A percentile compares a stretch with the other conserved stretches of the same genome.
phyloP scores from a whole-genome alignment of 2,329 filamentous ascomycete species.

The Parafenestella ontariensis region DNA sequence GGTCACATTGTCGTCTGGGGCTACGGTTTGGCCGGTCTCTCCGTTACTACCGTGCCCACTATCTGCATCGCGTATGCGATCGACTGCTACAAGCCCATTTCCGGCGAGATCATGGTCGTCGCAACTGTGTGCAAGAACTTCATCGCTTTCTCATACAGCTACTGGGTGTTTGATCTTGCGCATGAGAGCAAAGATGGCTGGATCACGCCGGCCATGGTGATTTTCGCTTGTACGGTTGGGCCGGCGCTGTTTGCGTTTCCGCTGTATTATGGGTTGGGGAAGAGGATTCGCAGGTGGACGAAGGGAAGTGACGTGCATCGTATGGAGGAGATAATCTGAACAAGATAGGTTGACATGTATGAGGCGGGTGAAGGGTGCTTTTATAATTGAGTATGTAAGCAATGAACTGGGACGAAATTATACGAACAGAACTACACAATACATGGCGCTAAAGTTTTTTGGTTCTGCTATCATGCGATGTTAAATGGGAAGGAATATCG shows the following conservation, averaged over 20 bases:
- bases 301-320: constrained; percentile 30
- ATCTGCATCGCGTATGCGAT: constrained; percentile 56
- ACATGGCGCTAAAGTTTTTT: too few species aligned
- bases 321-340: constrained; percentile 20
- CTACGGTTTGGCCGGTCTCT: constrained; percentile 54
- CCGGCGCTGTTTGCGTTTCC: constrained; percentile 51
- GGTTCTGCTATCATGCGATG: too few species aligned
- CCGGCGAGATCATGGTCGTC: constrained; percentile 56
- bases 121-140: constrained; percentile 56
- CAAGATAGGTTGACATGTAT: too few species aligned
- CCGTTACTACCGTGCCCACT: constrained; percentile 52
- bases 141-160: constrained; percentile 52
- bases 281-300: constrained; percentile 50
- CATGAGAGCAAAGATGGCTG: constrained; percentile 47
- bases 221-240: constrained; percentile 51
- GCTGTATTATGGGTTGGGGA: constrained; percentile 52
- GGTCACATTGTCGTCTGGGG: constrained; percentile 58
- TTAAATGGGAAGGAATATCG: not conserved
- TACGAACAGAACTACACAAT: too few species aligned
- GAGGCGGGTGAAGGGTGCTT: too few species aligned
- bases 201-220: constrained; percentile 53
- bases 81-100: constrained; percentile 57
- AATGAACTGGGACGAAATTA: too few species aligned
- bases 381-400: not conserved
- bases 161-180: constrained; percentile 52